Evolutionary conservation across 2,329 filamentous ascomycete genomes (phyloP).

Genomic region (Penicillium decumbens): DNA sequence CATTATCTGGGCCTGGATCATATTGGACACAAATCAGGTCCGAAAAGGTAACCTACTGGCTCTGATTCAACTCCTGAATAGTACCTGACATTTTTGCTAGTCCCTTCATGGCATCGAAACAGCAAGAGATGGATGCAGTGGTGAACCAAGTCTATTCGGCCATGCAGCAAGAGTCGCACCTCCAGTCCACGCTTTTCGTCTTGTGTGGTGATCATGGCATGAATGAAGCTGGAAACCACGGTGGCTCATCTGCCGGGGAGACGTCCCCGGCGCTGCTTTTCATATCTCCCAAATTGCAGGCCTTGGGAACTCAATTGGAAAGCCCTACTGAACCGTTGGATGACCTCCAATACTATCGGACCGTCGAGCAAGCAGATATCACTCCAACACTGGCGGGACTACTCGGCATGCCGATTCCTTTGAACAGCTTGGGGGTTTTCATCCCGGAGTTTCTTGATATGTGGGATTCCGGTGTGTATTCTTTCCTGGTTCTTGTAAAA

Average conservation of each 20-base stretch:
- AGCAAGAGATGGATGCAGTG: conserved; percentile 86
- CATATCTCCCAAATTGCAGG: conserved; percentile 73
- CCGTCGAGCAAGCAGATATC: conserved; percentile 90
- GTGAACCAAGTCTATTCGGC: conserved; percentile 70
- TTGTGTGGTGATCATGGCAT: conserved; percentile 96
- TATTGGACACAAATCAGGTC: conserved; percentile 94
- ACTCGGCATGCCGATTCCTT: conserved; percentile 79
- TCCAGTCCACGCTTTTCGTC: conserved; percentile 74
- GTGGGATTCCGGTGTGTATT: conserved; percentile 60
- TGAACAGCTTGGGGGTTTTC: conserved; percentile 85
- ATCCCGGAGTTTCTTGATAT: conserved; percentile 73
- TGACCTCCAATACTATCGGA: conserved; percentile 78
- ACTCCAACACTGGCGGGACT: conserved; percentile 83
- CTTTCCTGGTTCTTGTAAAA: too few species aligned
- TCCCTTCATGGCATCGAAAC: conserved; percentile 87
- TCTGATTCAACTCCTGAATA: not conserved
- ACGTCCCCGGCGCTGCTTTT: conserved; percentile 91
- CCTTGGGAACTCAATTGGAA: conserved; percentile 44
- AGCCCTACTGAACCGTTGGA: conserved; percentile 58
- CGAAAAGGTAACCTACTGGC: conserved; percentile 57
- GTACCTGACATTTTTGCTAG: conserved; percentile 44
- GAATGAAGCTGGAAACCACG: conserved; percentile 97
- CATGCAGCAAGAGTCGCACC: conserved; percentile 65
- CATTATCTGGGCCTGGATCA: conserved; percentile 96
- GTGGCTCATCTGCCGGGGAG: conserved; percentile 87